A percentile compares a stretch with the other conserved stretches of the same genome.
Conservation (phyloP, 2,329 filamentous ascomycete species). For the Fusarium fujikuroi region DNA sequence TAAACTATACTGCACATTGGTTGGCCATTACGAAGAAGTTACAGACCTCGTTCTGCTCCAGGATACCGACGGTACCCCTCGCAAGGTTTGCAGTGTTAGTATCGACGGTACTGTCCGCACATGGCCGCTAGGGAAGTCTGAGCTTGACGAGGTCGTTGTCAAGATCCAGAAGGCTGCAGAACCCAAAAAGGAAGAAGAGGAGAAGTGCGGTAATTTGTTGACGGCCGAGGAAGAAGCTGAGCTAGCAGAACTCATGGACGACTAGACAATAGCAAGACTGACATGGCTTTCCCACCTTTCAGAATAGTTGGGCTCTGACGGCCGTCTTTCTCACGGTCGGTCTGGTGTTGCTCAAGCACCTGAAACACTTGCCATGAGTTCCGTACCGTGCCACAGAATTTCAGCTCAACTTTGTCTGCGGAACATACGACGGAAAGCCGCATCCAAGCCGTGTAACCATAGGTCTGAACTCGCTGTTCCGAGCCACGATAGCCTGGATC, state of each 20-base stretch:
- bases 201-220: conserved; percentile 63
- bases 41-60: conserved; percentile 77
- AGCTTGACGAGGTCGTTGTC: conserved; percentile 61
- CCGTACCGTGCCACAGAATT: conserved; percentile 18
- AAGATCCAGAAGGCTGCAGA: conserved; percentile 59
- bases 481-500: conserved; percentile 14
- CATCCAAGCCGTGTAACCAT: not conserved
- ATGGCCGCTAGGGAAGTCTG: conserved; percentile 78
- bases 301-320: not conserved
- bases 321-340: not conserved
- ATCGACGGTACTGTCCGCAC: conserved; percentile 90
- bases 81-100: conserved; percentile 78
- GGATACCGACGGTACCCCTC: conserved; percentile 49
- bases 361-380: conserved; percentile 2
- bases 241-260: conserved; percentile 89
- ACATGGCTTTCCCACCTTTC: not conserved
- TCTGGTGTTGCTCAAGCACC: not conserved
- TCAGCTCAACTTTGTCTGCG: conserved; percentile 28
- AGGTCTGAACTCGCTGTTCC: not conserved
- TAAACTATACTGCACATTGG: conserved; percentile 76
- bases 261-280: conserved; percentile 51
- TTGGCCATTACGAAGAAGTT: conserved; percentile 93
- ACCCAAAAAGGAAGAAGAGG: conserved; percentile 61
- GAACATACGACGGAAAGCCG: not conserved
- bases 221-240: conserved; percentile 94